Evolutionary conservation across 768 basidiomycete species (phyloP).

Genomic region (Paxillus ammoniavirescens): DNA sequence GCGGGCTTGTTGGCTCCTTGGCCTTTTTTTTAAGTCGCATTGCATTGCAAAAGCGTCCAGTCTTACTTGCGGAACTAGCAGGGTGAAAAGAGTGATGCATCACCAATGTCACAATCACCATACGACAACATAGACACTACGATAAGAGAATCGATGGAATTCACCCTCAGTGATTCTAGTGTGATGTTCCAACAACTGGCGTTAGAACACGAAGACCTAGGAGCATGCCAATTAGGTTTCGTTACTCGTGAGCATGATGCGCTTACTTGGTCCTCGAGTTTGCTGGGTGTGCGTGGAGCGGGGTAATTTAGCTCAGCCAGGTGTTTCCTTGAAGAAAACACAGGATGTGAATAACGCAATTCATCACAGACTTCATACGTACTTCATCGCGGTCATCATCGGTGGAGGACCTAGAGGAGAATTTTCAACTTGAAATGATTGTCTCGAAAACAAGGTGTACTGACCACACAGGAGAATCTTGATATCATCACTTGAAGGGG

Average conservation of each 20-base stretch:
- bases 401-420: constrained; percentile 58
- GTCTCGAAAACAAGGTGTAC: constrained; percentile 27
- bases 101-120: too few species aligned
- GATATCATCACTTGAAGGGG: constrained; percentile 60
- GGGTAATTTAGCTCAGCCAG: constrained; percentile 86
- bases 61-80: too few species aligned
- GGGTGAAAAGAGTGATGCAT: too few species aligned
- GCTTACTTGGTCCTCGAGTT: constrained; percentile 81
- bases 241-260: too few species aligned
- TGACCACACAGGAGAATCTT: constrained; percentile 87
- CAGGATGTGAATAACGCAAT: constrained; percentile 1
- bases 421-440: constrained; percentile 1
- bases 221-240: constrained; percentile 11
- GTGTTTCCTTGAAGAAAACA: constrained; percentile 61
- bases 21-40: too few species aligned
- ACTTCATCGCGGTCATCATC: constrained; percentile 81
- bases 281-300: constrained; percentile 86
- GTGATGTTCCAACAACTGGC: neutral
- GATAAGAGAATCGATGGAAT: too few species aligned
- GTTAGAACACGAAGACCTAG: constrained; percentile 43
- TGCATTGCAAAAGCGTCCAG: too few species aligned
- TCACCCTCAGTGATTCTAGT: neutral
- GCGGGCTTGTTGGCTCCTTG: too few species aligned
- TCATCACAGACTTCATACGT: constrained; percentile 24
- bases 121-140: neutral